phyloP scores from a whole-genome alignment of 345 rosid genomes.

The Arabis alpina region DNA sequence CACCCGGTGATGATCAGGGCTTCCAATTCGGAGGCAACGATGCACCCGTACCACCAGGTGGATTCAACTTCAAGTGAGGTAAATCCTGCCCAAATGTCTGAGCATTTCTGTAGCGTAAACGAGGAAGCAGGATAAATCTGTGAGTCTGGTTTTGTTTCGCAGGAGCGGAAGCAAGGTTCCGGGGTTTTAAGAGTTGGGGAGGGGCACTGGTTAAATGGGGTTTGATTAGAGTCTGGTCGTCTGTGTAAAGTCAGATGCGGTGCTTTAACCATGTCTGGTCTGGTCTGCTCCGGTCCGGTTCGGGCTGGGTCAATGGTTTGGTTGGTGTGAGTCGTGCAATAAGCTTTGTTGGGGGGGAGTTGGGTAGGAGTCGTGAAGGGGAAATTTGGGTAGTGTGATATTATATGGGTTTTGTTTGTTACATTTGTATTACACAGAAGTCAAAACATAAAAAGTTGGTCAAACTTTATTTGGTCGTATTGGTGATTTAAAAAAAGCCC shows the following conservation, averaged over 20 bases:
- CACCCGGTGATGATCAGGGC: conserved; percentile 68
- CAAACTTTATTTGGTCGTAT: conserved; percentile 39
- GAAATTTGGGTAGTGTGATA: conserved; percentile 31
- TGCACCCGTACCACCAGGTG: conserved; percentile 70
- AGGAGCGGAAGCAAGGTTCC: conserved; percentile 18
- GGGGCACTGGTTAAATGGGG: conserved; percentile 33
- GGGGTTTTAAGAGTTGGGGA: not conserved
- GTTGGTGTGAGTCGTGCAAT: conserved; percentile 40
- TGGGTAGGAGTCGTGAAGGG: conserved; percentile 45
- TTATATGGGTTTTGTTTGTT: conserved; percentile 32
- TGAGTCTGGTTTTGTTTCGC: conserved; percentile 35
- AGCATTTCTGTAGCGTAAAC: not conserved
- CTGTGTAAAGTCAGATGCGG: conserved; percentile 36
- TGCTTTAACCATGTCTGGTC: conserved; percentile 19
- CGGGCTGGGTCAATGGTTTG: conserved; percentile 24
- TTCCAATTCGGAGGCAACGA: conserved; percentile 68
- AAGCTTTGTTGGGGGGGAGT: conserved; percentile 37
- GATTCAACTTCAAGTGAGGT: conserved; percentile 81
- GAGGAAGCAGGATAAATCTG: not conserved
- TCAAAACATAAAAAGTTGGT: conserved; percentile 42
- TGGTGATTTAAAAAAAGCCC: conserved; percentile 30
- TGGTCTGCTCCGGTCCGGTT: conserved; percentile 26
- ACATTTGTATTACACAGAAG: conserved; percentile 36
- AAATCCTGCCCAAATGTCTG: not conserved
- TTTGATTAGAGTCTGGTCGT: conserved; percentile 40